Conservation (phyloP, 345 rosid species). For the Gossypium sturtianum region DNA sequence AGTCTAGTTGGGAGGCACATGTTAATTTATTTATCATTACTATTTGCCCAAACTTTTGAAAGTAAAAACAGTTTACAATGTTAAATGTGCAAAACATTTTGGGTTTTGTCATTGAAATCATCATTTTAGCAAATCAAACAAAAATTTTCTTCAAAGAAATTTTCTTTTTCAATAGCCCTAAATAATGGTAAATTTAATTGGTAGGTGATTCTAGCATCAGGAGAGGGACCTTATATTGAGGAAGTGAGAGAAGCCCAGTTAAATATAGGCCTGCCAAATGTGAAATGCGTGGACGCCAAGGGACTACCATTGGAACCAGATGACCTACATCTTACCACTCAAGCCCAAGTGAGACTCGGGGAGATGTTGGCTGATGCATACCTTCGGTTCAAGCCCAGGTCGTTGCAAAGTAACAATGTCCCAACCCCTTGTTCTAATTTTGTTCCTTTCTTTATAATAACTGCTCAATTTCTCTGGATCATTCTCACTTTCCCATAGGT, state of each 20-base stretch:
- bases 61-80: too few species aligned
- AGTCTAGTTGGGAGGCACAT: not conserved
- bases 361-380: slow-evolving; percentile 54
- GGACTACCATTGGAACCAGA: slow-evolving; percentile 67
- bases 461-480: slow-evolving; percentile 2
- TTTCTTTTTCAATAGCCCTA: not conserved
- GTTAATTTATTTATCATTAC: too few species aligned
- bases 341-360: slow-evolving; percentile 63
- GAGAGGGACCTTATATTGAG: slow-evolving; percentile 42
- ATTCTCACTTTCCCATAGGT: not conserved
- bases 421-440: not conserved
- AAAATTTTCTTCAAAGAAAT: too few species aligned
- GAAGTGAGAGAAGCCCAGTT: slow-evolving; percentile 66
- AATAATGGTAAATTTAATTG: slow-evolving; percentile 2
- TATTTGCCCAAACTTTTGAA: too few species aligned
- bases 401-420: slow-evolving; percentile 2
- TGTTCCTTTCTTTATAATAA: not conserved
- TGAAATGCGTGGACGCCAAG: slow-evolving; percentile 62
- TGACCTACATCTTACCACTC: slow-evolving; percentile 66
- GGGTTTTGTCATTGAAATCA: too few species aligned
- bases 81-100: too few species aligned
- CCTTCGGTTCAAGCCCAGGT: slow-evolving; percentile 20
- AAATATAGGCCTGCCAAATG: slow-evolving; percentile 36
- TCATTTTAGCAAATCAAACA: too few species aligned
- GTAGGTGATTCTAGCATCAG: slow-evolving; percentile 74